Evolutionary conservation across 306 rosid species (phyloP).

Genomic region (Aeschynomene evenia): DNA sequence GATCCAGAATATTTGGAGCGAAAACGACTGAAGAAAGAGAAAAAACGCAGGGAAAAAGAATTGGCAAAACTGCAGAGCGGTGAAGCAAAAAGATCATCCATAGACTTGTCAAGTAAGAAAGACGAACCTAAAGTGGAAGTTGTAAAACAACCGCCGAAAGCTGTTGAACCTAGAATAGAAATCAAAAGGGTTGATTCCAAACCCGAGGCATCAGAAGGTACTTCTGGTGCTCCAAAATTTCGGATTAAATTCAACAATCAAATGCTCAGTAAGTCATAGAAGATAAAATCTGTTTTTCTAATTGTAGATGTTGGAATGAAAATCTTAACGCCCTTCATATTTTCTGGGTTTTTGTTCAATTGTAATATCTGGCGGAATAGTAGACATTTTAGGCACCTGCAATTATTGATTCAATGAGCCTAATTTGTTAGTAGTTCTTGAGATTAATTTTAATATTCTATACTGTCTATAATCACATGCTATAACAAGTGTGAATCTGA

Average conservation of each 20-base stretch:
- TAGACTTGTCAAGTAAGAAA: conserved; percentile 44
- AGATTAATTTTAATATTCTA: no score
- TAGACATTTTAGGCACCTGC: neutral
- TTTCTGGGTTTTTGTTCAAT: conserved; percentile 24
- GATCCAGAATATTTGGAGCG: conserved; percentile 78
- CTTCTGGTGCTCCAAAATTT: conserved; percentile 63
- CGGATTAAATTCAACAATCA: conserved; percentile 78
- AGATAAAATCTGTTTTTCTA: conserved; percentile 8
- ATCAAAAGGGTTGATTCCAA: conserved; percentile 35
- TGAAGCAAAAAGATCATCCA: conserved; percentile 37
- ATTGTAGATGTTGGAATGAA: conserved; percentile 25
- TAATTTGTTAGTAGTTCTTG: conserved; percentile 14
- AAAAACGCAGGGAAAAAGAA: conserved; percentile 72
- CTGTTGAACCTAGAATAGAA: conserved; percentile 52
- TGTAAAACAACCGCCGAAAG: conserved; percentile 37
- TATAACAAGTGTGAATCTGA: no score
- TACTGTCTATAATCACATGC: no score
- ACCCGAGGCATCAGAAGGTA: conserved; percentile 59
- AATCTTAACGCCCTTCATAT: conserved; percentile 3
- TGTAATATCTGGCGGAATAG: conserved; percentile 13
- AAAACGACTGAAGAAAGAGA: conserved; percentile 82
- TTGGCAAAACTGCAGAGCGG: conserved; percentile 53
- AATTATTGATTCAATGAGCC: conserved; percentile 36
- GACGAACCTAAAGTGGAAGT: conserved; percentile 44
- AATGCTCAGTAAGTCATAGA: conserved; percentile 46